Conservation (phyloP, 108 stramenopile species). For the Bacterosira constricta region DNA sequence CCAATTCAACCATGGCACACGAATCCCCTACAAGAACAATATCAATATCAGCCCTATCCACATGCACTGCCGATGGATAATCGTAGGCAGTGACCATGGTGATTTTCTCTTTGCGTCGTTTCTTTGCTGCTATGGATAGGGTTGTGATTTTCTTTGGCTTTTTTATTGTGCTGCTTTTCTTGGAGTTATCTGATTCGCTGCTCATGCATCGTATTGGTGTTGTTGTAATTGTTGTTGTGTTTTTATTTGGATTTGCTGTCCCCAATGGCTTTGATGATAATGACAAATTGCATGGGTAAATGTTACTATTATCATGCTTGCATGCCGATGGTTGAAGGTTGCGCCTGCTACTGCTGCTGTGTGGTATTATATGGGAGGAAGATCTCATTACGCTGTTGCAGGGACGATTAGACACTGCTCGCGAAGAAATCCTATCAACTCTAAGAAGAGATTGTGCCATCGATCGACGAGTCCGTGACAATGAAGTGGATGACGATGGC, state of each 20-base stretch:
- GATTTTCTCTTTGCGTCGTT: constrained; percentile 81
- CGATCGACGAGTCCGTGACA: too few relatives aligned
- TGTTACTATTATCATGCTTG: too few relatives aligned
- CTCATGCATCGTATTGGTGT: neutral
- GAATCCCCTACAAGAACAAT: constrained; percentile 93
- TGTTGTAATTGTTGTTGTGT: neutral
- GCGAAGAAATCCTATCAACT: too few relatives aligned
- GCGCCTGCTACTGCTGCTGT: too few relatives aligned
- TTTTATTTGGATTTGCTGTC: neutral
- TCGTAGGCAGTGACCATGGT: constrained; percentile 98
- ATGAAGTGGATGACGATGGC: too few relatives aligned
- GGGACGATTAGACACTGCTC: too few relatives aligned
- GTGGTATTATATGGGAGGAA: too few relatives aligned
- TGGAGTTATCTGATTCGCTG: too few relatives aligned
- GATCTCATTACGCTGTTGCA: too few relatives aligned
- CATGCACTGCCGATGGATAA: constrained; percentile 97
- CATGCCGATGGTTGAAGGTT: too few relatives aligned
- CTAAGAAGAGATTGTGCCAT: too few relatives aligned
- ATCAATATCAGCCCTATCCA: constrained; percentile 96
- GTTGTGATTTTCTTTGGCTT: constrained; percentile 48
- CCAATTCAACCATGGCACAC: constrained; percentile 93
- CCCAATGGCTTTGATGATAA: neutral
- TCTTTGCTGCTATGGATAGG: constrained; percentile 76
- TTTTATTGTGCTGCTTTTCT: neutral
- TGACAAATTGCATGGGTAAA: too few relatives aligned